phyloP scores from a whole-genome alignment of 2,329 filamentous ascomycete genomes.

The Penicillium sp. region DNA sequence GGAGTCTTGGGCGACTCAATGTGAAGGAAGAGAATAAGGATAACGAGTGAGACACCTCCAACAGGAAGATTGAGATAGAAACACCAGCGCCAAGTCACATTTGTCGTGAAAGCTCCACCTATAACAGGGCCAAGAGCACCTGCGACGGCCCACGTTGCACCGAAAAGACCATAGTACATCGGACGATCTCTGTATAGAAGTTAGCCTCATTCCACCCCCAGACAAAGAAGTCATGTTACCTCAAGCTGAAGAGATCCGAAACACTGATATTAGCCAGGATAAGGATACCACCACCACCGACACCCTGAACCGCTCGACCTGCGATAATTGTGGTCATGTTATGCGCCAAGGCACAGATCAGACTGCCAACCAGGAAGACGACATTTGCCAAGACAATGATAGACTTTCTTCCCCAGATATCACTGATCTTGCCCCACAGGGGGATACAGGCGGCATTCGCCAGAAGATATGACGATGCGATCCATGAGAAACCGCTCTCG shows the following conservation, averaged over 20 bases:
- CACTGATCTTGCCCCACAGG: slow-evolving; percentile 62
- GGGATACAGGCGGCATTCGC: slow-evolving; percentile 51
- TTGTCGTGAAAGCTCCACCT: slow-evolving; percentile 60
- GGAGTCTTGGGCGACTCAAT: slow-evolving; percentile 61
- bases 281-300: slow-evolving; percentile 62
- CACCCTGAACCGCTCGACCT: slow-evolving; percentile 61
- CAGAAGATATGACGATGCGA: slow-evolving; percentile 47
- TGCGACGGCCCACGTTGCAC: slow-evolving; percentile 61
- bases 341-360: slow-evolving; percentile 58
- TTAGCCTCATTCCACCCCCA: slow-evolving; percentile 5
- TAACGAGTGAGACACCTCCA: slow-evolving; percentile 57
- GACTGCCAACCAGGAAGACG: slow-evolving; percentile 61
- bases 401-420: slow-evolving; percentile 66
- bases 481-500: slow-evolving; percentile 48
- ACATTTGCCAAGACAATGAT: slow-evolving; percentile 59
- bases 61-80: slow-evolving; percentile 63
- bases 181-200: slow-evolving; percentile 47
- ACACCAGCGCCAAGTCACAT: slow-evolving; percentile 60
- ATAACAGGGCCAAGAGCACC: slow-evolving; percentile 59
- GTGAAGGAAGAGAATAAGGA: slow-evolving; percentile 59
- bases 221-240: slow-evolving; percentile 31
- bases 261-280: slow-evolving; percentile 64
- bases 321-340: slow-evolving; percentile 62
- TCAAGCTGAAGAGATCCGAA: slow-evolving; percentile 61
- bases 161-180: slow-evolving; percentile 62